Conservation (phyloP, 495 filamentous ascomycete species). For the Chaetomidium leptoderma region DNA sequence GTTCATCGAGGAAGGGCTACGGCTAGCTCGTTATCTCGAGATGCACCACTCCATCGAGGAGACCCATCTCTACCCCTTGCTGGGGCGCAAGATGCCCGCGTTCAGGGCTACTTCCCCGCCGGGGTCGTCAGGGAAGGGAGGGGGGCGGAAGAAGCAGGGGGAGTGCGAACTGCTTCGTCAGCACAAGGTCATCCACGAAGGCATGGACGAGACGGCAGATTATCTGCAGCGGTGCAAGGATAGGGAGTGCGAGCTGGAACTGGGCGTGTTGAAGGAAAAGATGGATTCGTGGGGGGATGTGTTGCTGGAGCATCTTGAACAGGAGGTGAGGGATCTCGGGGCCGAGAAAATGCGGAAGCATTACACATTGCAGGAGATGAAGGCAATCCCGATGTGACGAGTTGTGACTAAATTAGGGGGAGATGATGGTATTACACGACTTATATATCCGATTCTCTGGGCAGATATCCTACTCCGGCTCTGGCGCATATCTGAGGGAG, state of each 20-base stretch:
- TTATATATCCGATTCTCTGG: too few relatives aligned
- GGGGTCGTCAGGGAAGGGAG: constrained; percentile 1
- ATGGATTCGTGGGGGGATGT: constrained; percentile 64
- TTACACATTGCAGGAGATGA: constrained; percentile 76
- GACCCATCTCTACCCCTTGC: constrained; percentile 69
- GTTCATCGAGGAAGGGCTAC: constrained; percentile 59
- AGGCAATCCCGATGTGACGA: constrained; percentile 61
- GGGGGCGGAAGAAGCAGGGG: constrained; percentile 12
- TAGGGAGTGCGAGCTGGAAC: constrained; percentile 64
- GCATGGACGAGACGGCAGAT: constrained; percentile 65
- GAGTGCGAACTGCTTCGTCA: constrained; percentile 62
- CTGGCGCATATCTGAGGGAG: too few relatives aligned
- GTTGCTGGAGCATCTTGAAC: constrained; percentile 66
- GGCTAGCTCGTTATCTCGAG: constrained; percentile 64
- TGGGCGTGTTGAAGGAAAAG: constrained; percentile 61
- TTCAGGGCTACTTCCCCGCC: constrained; percentile 43
- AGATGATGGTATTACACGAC: background rate
- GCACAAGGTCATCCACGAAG: constrained; percentile 75
- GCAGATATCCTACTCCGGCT: too few relatives aligned
- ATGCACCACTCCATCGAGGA: constrained; percentile 86
- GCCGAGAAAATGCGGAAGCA: constrained; percentile 86
- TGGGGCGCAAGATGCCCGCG: constrained; percentile 76
- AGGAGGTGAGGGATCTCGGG: constrained; percentile 64
- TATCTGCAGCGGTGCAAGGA: constrained; percentile 62
- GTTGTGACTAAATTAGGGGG: background rate